A percentile compares a stretch with the other conserved stretches of the same genome.
Evolutionary conservation across 345 rosid genomes (phyloP).

Genomic region (Moricandia moricandioides): DNA sequence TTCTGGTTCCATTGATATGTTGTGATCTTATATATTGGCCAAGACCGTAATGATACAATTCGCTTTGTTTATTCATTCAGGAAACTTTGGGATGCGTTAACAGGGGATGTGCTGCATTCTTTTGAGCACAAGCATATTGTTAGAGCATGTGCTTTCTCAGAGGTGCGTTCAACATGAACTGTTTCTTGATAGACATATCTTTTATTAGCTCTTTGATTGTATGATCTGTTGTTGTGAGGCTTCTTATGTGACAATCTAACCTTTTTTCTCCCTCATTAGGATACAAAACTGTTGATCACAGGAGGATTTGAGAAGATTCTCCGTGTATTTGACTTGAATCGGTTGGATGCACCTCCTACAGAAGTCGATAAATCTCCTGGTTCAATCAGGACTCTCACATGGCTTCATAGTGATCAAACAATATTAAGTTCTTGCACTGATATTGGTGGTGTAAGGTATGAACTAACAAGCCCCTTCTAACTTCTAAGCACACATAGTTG

Average conservation of each 20-base stretch:
- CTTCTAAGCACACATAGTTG: background rate
- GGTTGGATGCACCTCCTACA: conserved; percentile 41
- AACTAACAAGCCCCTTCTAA: background rate
- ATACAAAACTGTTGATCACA: conserved; percentile 48
- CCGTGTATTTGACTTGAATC: conserved; percentile 37
- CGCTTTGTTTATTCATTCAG: conserved; percentile 32
- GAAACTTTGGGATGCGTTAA: conserved; percentile 91
- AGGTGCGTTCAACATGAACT: conserved; percentile 39
- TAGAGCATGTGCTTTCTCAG: conserved; percentile 86
- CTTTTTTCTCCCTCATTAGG: conserved; percentile 42
- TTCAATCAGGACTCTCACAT: conserved; percentile 40
- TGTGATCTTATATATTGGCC: background rate
- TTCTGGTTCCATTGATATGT: background rate
- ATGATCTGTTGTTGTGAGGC: no score
- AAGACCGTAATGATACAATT: background rate
- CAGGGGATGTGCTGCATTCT: conserved; percentile 23
- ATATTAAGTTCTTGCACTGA: conserved; percentile 88
- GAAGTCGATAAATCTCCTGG: conserved; percentile 43
- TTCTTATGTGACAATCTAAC: no score
- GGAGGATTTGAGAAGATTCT: conserved; percentile 39
- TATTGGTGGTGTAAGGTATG: conserved; percentile 89
- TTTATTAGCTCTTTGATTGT: background rate
- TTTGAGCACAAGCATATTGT: conserved; percentile 41
- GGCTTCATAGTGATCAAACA: conserved; percentile 56
- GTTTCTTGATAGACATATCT: background rate